These are phyloP conservation scores for Sarcodon sp. DNA, from an alignment of 768 basidiomycete species.

Conservation along the genomic window DNA sequence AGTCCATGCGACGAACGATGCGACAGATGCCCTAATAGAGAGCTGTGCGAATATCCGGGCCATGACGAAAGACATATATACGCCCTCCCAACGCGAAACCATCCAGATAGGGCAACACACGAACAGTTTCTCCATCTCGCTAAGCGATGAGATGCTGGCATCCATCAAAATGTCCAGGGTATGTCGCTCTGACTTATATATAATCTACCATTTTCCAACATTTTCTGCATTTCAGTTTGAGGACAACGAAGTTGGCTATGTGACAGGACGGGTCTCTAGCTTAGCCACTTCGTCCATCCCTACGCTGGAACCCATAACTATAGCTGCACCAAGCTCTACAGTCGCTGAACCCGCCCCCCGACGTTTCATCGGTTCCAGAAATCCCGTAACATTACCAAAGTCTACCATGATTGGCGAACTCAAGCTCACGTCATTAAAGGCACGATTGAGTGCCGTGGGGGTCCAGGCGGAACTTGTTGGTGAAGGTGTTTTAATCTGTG, in stretches of 20 bases:
- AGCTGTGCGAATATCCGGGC: conserved; percentile 75
- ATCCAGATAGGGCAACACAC: conserved; percentile 94
- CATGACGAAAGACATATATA: conserved; percentile 88
- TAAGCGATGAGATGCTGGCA: conserved; percentile 78
- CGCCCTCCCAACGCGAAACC: conserved; percentile 63
- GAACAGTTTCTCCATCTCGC: conserved; percentile 85
- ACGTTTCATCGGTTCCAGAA: conserved; percentile 52
- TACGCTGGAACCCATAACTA: conserved; percentile 54
- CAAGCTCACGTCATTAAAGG: conserved; percentile 80
- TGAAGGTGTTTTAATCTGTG: conserved; percentile 91
- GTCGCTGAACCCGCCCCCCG: not conserved
- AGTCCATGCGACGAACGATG: conserved; percentile 59
- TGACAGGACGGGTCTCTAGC: conserved; percentile 77
- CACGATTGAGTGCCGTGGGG: conserved; percentile 59
- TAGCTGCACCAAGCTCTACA: conserved; percentile 1
- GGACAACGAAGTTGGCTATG: conserved; percentile 92
- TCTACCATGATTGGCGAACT: conserved; percentile 98
- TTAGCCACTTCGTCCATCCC: conserved; percentile 85
- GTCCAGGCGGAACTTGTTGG: conserved; percentile 93
- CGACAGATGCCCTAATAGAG: conserved; percentile 63
- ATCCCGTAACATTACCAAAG: conserved; percentile 55
- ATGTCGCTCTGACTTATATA: conserved; percentile 16
- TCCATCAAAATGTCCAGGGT: conserved; percentile 82
- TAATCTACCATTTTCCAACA: not conserved
- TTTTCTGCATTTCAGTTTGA: conserved; percentile 57